Percentiles rank a stretch among this genome's conserved stretches.
phyloP scores from a whole-genome alignment of 805 yeast genomes.

The Zygotorulaspora sp. region DNA sequence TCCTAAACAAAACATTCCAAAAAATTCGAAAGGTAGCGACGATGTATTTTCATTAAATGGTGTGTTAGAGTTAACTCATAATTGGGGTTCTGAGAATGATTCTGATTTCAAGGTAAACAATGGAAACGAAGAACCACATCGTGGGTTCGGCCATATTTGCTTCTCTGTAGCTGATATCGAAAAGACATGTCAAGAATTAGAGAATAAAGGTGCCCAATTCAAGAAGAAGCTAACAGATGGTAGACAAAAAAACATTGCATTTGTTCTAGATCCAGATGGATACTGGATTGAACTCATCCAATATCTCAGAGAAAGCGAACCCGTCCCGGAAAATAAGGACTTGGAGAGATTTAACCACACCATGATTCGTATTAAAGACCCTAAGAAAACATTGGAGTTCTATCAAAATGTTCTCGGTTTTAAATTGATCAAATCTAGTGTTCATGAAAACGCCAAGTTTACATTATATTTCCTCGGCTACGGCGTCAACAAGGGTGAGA shows the following conservation, averaged over 20 bases:
- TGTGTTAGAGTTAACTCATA: slow-evolving; percentile 77
- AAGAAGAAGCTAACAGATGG: slow-evolving; percentile 86
- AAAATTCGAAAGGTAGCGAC: slow-evolving; percentile 41
- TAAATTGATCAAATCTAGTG: slow-evolving; percentile 56
- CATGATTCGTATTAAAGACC: slow-evolving; percentile 91
- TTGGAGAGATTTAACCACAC: slow-evolving; percentile 65
- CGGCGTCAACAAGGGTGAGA: slow-evolving; percentile 40
- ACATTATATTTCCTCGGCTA: slow-evolving; percentile 84
- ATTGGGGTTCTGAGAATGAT: slow-evolving; percentile 66
- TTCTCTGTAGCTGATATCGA: slow-evolving; percentile 77
- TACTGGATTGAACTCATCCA: slow-evolving; percentile 93
- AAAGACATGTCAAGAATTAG: slow-evolving; percentile 53
- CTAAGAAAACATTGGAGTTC: slow-evolving; percentile 66
- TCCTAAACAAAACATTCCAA: slow-evolving; percentile 24
- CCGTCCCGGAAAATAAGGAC: slow-evolving; percentile 11
- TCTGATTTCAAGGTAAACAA: slow-evolving; percentile 55
- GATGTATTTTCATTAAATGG: slow-evolving; percentile 43
- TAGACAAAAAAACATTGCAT: slow-evolving; percentile 88
- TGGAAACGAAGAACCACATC: slow-evolving; percentile 79
- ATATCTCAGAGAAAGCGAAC: slow-evolving; percentile 34
- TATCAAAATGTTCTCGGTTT: slow-evolving; percentile 78
- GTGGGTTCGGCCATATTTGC: slow-evolving; percentile 95
- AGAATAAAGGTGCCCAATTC: slow-evolving; percentile 62
- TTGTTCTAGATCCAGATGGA: slow-evolving; percentile 91
- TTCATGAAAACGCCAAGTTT: slow-evolving; percentile 67